Base-by-base conservation (phyloP, 2,329 filamentous ascomycete species). In the Aspergillus uvarum region DNA sequence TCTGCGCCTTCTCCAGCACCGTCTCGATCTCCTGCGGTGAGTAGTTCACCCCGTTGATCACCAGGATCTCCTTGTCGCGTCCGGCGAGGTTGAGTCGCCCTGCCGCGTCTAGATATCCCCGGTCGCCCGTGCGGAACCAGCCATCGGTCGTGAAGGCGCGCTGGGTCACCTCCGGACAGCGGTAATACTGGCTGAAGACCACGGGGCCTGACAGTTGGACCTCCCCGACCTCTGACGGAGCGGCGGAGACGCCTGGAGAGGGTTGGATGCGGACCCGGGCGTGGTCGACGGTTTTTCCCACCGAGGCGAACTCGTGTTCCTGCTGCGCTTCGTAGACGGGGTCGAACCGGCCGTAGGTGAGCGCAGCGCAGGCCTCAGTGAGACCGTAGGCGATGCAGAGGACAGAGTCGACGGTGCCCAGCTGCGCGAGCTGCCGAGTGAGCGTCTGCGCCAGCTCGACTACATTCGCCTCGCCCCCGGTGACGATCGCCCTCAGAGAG, bases 21-120 rank as follows among this genome's bases (percentile, higher is more conserved):
- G 35, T 38, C 35, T 38, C 35, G 35, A 38, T 38, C 35, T 38
- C 35, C 10, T 38, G 35, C 2, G 35, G 35, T 11, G 35, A 38
- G 14, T 38, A 38, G 14, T 38, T 38, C 11, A 38, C 35, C 10
- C 35, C 35, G 14, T 38, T 38, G 35, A 38, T 38, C 10, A 38
- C 35, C 57, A 38, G 35, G 14, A 38, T 38, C 14, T 38, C 35
- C 14, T 38, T 38, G 35, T 38, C 11, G 11, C 80, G 70, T 1
- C 80, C 79, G 1, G 66, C 62, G 1, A 83, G 62, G 51, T 70
- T 59, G 2, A 82, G 67, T n/a, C 72, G 68, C 1, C 79, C 77
- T 1, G 61, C 77, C 1, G 61, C 12, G 56, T 81, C 78, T 14
- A 80, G 65, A 6, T 61, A 60, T 4, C 59, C 67, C 32, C 42